Evolutionary conservation across 1,284 basidiomycete genomes (phyloP).

Genomic region (Serendipita sp.): DNA sequence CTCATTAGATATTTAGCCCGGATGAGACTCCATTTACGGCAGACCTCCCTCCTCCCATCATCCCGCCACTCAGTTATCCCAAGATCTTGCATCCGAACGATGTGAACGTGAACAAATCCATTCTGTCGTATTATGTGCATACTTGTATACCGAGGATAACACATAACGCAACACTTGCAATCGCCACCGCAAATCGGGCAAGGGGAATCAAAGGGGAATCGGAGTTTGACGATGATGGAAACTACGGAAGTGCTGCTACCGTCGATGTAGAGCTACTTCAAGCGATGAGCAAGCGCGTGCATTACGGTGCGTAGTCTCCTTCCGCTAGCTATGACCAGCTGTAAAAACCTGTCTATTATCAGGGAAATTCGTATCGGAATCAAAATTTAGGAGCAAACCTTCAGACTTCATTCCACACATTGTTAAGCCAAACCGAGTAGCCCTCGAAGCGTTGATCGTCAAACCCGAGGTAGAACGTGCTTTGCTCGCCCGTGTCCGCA

Average conservation of each 20-base stretch:
- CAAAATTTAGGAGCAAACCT: constrained; percentile 80
- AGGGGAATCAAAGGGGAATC: constrained; percentile 50
- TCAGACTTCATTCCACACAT: constrained; percentile 87
- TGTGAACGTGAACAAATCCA: constrained; percentile 79
- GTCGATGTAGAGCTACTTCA: constrained; percentile 91
- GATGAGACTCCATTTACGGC: constrained; percentile 94
- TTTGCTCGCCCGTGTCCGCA: constrained; percentile 72
- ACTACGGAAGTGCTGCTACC: constrained; percentile 90
- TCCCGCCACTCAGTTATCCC: constrained; percentile 66
- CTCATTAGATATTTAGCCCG: constrained; percentile 38
- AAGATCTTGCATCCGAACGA: constrained; percentile 66
- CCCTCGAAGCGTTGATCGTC: constrained; percentile 77
- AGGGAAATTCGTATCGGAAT: constrained; percentile 99
- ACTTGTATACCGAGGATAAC: constrained; percentile 76
- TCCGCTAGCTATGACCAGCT: no score
- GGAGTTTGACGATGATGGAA: constrained; percentile 80
- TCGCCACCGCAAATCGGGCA: constrained; percentile 48
- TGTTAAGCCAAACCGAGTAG: constrained; percentile 54
- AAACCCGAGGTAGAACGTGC: constrained; percentile 90
- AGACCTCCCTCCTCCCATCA: constrained; percentile 72
- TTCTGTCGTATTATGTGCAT: constrained; percentile 78
- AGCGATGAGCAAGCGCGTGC: constrained; percentile 87
- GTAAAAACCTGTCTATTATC: not conserved
- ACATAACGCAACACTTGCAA: constrained; percentile 42
- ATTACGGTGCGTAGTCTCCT: constrained; percentile 63